Conservation (phyloP, 495 filamentous ascomycete species). For the Aspergillus nidulans region DNA sequence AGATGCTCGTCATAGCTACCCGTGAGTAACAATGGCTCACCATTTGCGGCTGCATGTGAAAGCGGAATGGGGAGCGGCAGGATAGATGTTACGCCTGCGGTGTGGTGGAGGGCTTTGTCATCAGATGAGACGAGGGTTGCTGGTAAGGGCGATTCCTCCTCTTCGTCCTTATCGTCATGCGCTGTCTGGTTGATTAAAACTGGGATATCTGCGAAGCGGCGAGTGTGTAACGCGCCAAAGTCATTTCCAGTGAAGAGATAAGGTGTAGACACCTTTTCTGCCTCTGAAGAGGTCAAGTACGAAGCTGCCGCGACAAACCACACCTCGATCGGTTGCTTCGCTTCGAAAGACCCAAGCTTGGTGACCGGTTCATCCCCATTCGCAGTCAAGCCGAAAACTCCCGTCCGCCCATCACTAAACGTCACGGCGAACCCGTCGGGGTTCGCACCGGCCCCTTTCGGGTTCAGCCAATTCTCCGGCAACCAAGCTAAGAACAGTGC, state of each 20-base stretch:
- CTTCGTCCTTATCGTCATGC: conserved; percentile 13
- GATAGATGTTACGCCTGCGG: conserved; percentile 85
- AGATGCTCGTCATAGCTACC: conserved; percentile 91
- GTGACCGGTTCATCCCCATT: conserved; percentile 10
- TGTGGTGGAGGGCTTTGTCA: conserved; percentile 52
- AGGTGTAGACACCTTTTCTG: conserved; percentile 7
- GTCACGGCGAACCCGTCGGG: conserved; percentile 57
- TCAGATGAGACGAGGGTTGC: conserved; percentile 24
- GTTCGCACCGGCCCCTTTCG: background rate
- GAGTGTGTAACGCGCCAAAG: conserved; percentile 33
- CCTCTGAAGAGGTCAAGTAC: background rate
- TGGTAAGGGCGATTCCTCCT: conserved; percentile 15
- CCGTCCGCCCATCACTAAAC: conserved; percentile 60
- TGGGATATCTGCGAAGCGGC: conserved; percentile 18
- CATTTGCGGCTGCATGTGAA: background rate
- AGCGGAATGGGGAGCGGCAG: conserved; percentile 53
- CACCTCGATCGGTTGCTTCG: conserved; percentile 39
- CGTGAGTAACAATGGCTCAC: conserved; percentile 61
- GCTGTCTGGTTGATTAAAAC: background rate
- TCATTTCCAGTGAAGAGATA: conserved; percentile 38
- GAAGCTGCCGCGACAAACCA: conserved; percentile 42
- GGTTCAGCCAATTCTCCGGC: conserved; percentile 42
- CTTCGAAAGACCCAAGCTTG: conserved; percentile 28
- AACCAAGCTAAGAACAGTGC: conserved; percentile 71
- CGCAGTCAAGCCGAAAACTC: conserved; percentile 38